phyloP scores from a whole-genome alignment of 495 filamentous ascomycete species.

The Neurospora sp. region DNA sequence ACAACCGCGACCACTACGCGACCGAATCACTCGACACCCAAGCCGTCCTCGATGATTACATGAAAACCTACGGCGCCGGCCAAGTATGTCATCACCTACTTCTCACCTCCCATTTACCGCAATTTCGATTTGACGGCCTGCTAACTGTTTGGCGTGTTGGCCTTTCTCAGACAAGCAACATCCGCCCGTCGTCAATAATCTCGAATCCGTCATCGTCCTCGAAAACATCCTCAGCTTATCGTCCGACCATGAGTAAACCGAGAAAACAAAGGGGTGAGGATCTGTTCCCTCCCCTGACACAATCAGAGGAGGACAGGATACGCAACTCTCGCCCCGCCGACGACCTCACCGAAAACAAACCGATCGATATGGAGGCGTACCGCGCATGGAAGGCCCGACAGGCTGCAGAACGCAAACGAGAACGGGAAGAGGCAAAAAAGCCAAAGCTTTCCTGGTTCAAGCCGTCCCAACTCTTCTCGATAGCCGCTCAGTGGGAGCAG shows the following conservation, averaged over 20 bases:
- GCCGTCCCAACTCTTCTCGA: background rate
- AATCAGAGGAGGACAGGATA: background rate
- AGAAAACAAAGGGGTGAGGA: background rate
- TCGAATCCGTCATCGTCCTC: background rate
- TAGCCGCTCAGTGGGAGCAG: background rate
- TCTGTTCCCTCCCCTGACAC: background rate
- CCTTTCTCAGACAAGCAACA: background rate
- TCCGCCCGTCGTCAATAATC: background rate
- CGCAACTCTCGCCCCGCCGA: background rate
- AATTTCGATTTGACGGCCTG: background rate
- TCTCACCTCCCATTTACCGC: background rate
- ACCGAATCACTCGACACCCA: conserved; percentile 23
- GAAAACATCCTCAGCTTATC: background rate
- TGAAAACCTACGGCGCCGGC: conserved; percentile 11
- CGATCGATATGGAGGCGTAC: background rate
- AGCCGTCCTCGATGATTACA: conserved; percentile 12
- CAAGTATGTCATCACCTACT: conserved; percentile 12
- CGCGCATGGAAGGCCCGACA: background rate
- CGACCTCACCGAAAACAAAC: background rate
- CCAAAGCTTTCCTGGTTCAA: background rate
- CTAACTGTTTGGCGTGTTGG: background rate
- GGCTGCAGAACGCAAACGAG: background rate
- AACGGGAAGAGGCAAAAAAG: background rate
- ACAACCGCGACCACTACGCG: conserved; percentile 4
- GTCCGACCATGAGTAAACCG: background rate